Evolutionary conservation across 306 rosid species (phyloP), one percentile per base, ranked within the genome.

Genomic region (Prunus padus): DNA sequence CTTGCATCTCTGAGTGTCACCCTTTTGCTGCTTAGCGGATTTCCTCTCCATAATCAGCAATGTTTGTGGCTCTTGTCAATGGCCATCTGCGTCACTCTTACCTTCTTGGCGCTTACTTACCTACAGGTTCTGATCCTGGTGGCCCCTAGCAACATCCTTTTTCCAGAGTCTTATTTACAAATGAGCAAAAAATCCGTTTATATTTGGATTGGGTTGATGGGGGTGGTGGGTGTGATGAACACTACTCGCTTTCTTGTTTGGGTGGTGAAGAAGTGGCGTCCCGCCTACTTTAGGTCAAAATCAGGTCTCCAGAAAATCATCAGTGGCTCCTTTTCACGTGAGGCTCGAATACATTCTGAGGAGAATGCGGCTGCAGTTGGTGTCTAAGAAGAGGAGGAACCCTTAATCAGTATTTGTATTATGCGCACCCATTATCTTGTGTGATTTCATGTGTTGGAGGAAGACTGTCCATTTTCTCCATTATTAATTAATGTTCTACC

Each of bases 11-110:
- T 47, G 13, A 11, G 44, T 3, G 23, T 73, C 31, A 28, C 68
- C 2, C 11, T 73, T 46, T 57, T 79, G 56, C 68, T 83, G 12
- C 8, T 75, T 2, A 75, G 78, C 33, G 81, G 86, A 55, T 30
- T 71, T 37, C 57, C 56, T 37, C 65, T 71, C 0, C 19, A 15
- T 0, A n/a, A 75, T 8, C 18, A 14, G 3, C 5, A 59, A 2
- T 8, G 3, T 5, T 19, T 44, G 13, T 75, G 81, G 83, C 10
- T 82, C 7, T 64, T 82, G 9, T 18, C 67, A 10, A 0, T 63
- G 14, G 15, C 2, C 12, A 33, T 69, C 77, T 55, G 33, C 7
- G 7, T 31, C 26, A 56, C 82, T 10, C 42, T 77, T 33, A 42
- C 65, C 0, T 22, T 10, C 22, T 8, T 68, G 8, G 18, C 12